Conservation (phyloP, 116 monocot genomes). For the Cymodocea nodosa region DNA sequence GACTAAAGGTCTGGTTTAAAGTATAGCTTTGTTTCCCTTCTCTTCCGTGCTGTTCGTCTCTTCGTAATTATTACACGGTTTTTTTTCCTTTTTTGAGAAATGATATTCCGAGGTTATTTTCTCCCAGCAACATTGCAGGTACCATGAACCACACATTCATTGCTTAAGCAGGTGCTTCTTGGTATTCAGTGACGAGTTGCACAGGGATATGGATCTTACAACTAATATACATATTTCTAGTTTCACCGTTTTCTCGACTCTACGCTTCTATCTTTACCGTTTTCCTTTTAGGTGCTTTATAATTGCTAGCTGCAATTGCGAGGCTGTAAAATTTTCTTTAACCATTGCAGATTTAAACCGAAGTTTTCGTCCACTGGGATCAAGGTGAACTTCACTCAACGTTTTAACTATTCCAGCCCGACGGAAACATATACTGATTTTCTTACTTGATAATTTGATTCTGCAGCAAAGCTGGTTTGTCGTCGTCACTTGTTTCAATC, state of each 20-base stretch:
- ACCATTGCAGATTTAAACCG: constrained; percentile 11
- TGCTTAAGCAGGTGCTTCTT: background rate
- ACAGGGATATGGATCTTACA: too few relatives aligned
- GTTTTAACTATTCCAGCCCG: background rate
- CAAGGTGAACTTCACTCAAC: constrained; percentile 7
- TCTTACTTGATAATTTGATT: background rate
- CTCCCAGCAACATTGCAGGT: background rate
- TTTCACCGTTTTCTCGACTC: background rate
- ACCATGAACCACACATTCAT: background rate
- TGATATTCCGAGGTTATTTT: background rate
- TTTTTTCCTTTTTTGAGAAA: too few relatives aligned
- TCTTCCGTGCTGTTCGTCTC: background rate
- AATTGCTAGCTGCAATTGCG: background rate
- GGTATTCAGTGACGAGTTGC: too few relatives aligned
- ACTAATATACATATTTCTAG: background rate
- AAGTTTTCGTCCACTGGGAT: constrained; percentile 12
- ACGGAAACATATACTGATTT: background rate
- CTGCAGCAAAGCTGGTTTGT: constrained; percentile 16
- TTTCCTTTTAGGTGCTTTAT: background rate
- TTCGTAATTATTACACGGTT: background rate
- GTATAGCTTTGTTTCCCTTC: background rate
- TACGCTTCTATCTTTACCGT: background rate
- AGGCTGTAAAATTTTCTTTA: background rate
- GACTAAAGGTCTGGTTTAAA: constrained; percentile 32
- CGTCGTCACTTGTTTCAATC: background rate